Evolutionary conservation across 768 basidiomycete genomes (phyloP).

Genomic region (Xerocomellus intermedius): DNA sequence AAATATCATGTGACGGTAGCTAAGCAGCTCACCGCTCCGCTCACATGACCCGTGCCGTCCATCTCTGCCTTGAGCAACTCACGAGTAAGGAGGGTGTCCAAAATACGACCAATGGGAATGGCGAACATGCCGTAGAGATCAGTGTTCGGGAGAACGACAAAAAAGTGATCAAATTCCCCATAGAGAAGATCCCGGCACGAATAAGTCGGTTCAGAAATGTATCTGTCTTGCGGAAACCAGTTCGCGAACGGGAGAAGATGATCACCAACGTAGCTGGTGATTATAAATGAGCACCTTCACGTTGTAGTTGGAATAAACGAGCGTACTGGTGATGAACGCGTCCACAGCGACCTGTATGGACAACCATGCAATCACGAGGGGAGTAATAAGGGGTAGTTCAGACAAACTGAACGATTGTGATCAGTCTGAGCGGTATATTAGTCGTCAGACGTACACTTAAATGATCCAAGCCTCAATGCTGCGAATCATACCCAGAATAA

Average conservation of each 20-base stretch:
- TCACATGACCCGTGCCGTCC: not conserved
- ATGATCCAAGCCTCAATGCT: slow-evolving; percentile 46
- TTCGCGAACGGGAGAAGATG: not conserved
- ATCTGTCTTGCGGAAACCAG: not conserved
- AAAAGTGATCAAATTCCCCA: slow-evolving; percentile 20
- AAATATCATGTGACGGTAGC: not conserved
- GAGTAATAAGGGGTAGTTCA: slow-evolving; percentile 41
- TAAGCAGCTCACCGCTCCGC: not conserved
- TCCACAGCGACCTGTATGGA: slow-evolving; percentile 45
- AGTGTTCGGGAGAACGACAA: slow-evolving; percentile 25
- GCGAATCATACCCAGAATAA: slow-evolving; percentile 43
- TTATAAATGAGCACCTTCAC: not conserved
- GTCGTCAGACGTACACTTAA: slow-evolving; percentile 32
- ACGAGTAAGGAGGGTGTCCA: slow-evolving; percentile 11
- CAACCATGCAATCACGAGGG: slow-evolving; percentile 48
- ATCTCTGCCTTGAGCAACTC: not conserved
- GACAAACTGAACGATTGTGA: not conserved
- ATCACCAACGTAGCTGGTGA: not conserved
- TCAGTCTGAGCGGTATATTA: not conserved
- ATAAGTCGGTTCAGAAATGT: not conserved
- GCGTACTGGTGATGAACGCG: slow-evolving; percentile 25
- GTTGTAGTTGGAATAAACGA: no score
- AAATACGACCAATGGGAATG: slow-evolving; percentile 40
- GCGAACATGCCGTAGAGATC: slow-evolving; percentile 30
- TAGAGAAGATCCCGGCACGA: not conserved